Base-by-base conservation (phyloP, 805 yeast species). In the Wickerhamomyces queroliae region DNA sequence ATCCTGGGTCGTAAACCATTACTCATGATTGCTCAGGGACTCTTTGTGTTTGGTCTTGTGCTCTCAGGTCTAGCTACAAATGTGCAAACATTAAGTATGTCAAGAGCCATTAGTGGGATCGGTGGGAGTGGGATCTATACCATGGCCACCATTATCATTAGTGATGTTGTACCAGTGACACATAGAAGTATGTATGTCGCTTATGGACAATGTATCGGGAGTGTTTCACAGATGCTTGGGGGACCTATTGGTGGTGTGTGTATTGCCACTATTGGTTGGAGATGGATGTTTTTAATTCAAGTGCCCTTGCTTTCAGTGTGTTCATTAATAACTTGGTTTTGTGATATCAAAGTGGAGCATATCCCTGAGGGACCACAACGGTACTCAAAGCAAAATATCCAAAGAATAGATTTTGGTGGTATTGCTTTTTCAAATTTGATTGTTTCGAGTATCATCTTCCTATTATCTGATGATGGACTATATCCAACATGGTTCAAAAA, bases 41-140 rank as follows among this genome's bases (percentile, higher is more conserved):
- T 74, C 45, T 69, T 76, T 42, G 67, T 65, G 0, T 24, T 72
- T 1, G 76, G 79, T 29, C 65, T 68, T 56, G 44, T 69, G 24
- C 40, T 66, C 45, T 66, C 80, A 55, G 43, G 67, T 38, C 44
- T 74, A 44, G 49, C 73, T 28, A 45, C 55, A 9, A 55, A 64
- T 17, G 72, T 76, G 1, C 62, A 63, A 3, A 69, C 70, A 28
- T 67, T 76, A 42, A 64, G 71, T 11, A 47, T 72, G 2, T 66
- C 76, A 29, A 59, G 83, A 46, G 82, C 78, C 0, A 47, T 76
- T 16, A 75, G 80, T 0, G 83, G 83, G 31, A 62, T 76, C 22
- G 83, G 83, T 2, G 72, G 74, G 15, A 80, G 80, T 6, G 83
- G 82, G 3, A 62, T 73, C 32, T 65, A 67, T 25, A 70, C 80